Evolutionary conservation across 805 yeast species (phyloP).

Genomic region (Wickerhamomyces kurtzmanii): DNA sequence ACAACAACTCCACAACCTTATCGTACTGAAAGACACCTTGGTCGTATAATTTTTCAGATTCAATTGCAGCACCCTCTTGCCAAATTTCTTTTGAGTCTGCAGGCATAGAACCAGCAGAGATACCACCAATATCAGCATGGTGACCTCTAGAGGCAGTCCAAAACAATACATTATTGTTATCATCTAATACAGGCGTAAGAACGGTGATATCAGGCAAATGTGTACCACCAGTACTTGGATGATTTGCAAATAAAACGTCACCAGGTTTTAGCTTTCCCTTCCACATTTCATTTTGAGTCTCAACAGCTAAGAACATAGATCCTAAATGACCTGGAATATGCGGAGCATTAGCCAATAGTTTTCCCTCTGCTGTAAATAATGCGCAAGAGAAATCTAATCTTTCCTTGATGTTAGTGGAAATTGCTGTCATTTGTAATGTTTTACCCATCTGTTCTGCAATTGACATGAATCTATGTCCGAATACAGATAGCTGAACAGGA

Average conservation of each 20-base stretch:
- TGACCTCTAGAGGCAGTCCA: conserved; percentile 47
- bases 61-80: conserved; percentile 43
- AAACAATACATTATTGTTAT: conserved; percentile 28
- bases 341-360: conserved; percentile 30
- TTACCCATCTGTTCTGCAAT: conserved; percentile 35
- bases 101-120: conserved; percentile 42
- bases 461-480: conserved; percentile 31
- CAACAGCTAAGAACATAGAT: conserved; percentile 27
- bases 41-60: conserved; percentile 33
- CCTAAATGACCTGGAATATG: conserved; percentile 32
- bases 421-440: conserved; percentile 27
- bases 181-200: conserved; percentile 38
- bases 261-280: conserved; percentile 22
- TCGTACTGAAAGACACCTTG: conserved; percentile 38
- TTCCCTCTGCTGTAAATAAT: conserved; percentile 28
- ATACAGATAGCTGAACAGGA: conserved; percentile 28
- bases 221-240: conserved; percentile 30
- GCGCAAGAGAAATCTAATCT: conserved; percentile 34
- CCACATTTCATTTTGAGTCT: conserved; percentile 23
- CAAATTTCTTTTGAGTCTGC: conserved; percentile 36
- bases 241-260: conserved; percentile 27
- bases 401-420: conserved; percentile 31
- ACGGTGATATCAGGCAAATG: conserved; percentile 40
- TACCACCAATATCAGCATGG: conserved; percentile 49
- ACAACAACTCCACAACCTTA: conserved; percentile 32